Evolutionary conservation across 371 early-diverging fungal genomes (phyloP), one percentile per base, ranked within the genome.

Genomic region (Syncephalastrum racemosum): DNA sequence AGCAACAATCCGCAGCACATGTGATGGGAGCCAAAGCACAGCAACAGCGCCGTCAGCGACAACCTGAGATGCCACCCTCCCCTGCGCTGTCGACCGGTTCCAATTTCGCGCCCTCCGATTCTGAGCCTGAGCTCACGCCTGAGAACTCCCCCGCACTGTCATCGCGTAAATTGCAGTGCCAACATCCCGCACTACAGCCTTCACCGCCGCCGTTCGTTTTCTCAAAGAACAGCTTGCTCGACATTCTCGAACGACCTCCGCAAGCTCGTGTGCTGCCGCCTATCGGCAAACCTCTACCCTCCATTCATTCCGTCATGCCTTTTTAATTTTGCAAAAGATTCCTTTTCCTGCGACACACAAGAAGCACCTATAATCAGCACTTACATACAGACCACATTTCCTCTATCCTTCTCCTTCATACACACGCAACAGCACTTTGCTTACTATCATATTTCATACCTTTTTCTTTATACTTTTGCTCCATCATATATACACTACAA

Each of bases 201-300:
- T 65, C 64, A 15, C 20, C 20, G 25, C 23, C 47, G 20, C 27
- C 50, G 15, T 50, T 36, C 16, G 24, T 18, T 13, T 25, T 36
- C 12, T 27, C 36, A 31, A 60, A 46, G 27, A 62, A 45, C 50
- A 70, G 71, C 50, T 48, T 79, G 4, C 46, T 73, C 53, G 73
- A 73, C 55, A 39, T 79, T 15, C 56, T 79, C 31, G 68, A 79
- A 15, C 64, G 68, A 20, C 79, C 79, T n/a, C 76, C 76, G 41
- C 66, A 73, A 41, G 76, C 78, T n/a, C 76, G 79, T 54, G 66
- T 70, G 13, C 48, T 79, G 23, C 79, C 79, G 47, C 79, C 79
- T 50, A 73, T 79, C 47, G 48, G 43, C 36, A 31, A 31, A 31
- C 40, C 49, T 15, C 50, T 70, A 8, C 67, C 70, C 12, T 66